Conservation (phyloP, 208 protist species). For the Leishmania gerbilli region DNA sequence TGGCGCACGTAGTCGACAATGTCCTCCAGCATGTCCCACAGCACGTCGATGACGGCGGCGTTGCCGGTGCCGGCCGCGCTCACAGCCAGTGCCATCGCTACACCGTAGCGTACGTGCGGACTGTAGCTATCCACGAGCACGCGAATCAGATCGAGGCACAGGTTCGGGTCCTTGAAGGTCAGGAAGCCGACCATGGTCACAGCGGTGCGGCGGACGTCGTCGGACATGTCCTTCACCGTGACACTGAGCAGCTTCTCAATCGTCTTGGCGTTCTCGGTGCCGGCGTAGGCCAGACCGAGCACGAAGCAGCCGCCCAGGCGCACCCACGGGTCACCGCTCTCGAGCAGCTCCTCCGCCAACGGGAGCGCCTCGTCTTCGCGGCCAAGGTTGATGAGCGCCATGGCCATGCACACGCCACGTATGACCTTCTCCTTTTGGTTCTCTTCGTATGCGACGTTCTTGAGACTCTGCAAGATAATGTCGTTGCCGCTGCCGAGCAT, state of each 20-base stretch:
- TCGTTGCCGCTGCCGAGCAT: slow-evolving; percentile 96
- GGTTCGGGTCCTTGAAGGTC: slow-evolving; percentile 94
- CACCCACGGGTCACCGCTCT: slow-evolving; percentile 96
- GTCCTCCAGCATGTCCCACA: slow-evolving; percentile 96
- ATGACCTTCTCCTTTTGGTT: slow-evolving; percentile 99
- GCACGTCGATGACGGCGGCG: slow-evolving; percentile 92
- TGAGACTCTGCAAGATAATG: slow-evolving; percentile 90
- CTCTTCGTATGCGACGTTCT: slow-evolving; percentile 93
- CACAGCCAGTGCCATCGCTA: slow-evolving; percentile 98
- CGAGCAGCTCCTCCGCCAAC: slow-evolving; percentile 93
- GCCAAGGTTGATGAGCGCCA: slow-evolving; percentile 97
- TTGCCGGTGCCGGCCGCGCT: slow-evolving; percentile 96
- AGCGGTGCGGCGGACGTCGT: slow-evolving; percentile 98
- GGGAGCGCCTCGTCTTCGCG: slow-evolving; percentile 95
- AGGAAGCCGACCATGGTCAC: slow-evolving; percentile 98
- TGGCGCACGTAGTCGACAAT: slow-evolving; percentile 98
- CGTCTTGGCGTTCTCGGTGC: slow-evolving; percentile 94
- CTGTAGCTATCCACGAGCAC: slow-evolving; percentile 97
- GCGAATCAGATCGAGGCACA: slow-evolving; percentile 86
- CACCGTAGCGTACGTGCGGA: slow-evolving; percentile 98
- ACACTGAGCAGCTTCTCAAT: slow-evolving; percentile 96
- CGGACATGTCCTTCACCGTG: slow-evolving; percentile 97
- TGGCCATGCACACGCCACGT: slow-evolving; percentile 95
- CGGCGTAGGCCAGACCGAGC: slow-evolving; percentile 97
- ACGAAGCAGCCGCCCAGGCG: slow-evolving; percentile 97